Percentiles rank a stretch among this genome's conserved stretches.
These are phyloP conservation scores for Litsea cubeba DNA, from an alignment of 164 flowering plant species.

Conservation along the genomic window DNA sequence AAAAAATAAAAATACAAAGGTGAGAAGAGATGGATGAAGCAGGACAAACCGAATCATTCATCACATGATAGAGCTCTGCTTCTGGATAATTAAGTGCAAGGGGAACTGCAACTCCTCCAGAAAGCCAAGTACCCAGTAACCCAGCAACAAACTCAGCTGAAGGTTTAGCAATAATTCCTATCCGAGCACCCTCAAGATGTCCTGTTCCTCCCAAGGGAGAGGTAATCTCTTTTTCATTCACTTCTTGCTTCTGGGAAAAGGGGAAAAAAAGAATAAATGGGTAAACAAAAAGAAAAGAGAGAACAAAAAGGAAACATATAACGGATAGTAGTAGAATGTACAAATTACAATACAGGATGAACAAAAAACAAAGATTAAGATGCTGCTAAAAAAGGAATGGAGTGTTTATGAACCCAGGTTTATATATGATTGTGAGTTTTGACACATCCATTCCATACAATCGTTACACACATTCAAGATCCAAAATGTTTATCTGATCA, in stretches of 20 bases:
- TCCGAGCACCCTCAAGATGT: conserved; percentile 66
- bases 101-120: conserved; percentile 98
- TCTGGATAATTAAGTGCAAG: conserved; percentile 98
- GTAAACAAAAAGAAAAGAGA: too few species aligned
- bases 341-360: too few species aligned
- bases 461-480: too few species aligned
- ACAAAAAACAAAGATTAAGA: too few species aligned
- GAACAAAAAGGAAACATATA: too few species aligned
- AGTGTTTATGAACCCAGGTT: too few species aligned
- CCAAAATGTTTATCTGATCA: too few species aligned
- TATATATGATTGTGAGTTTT: too few species aligned
- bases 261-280: not conserved
- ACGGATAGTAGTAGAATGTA: too few species aligned
- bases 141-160: conserved; percentile 95
- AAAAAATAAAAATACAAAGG: not conserved
- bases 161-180: conserved; percentile 96
- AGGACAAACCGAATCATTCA: conserved; percentile 82
- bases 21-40: not conserved
- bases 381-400: too few species aligned
- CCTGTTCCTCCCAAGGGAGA: conserved; percentile 18
- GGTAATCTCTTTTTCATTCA: conserved; percentile 4
- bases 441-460: too few species aligned
- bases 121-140: conserved; percentile 81
- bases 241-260: conserved; percentile 21
- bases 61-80: conserved; percentile 88